Conservation (phyloP, 73 alveolate genomes). For the Durusdinium trenchii region DNA sequence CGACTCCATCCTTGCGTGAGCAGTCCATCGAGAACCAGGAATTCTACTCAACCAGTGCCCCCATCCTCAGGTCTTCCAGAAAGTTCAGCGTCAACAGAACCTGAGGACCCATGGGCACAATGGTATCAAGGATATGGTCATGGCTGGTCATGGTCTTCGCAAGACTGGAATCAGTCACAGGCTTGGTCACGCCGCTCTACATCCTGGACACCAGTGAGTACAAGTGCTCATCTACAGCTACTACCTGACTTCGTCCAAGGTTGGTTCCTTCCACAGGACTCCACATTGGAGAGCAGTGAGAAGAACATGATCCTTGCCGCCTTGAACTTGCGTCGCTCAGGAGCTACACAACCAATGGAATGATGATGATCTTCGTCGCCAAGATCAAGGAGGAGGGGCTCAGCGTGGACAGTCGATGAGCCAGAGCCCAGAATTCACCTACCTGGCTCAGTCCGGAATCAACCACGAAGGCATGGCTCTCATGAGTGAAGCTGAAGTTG, state of each 20-base stretch:
- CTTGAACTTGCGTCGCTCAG: background rate
- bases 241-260: slow-evolving; percentile 7
- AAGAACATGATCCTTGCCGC: background rate
- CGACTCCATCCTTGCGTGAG: background rate
- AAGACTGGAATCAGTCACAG: background rate
- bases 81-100: no score
- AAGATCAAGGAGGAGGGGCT: slow-evolving; percentile 5
- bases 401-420: background rate
- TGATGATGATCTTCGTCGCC: background rate
- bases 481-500: slow-evolving; percentile 12
- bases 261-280: background rate
- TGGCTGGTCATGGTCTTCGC: background rate
- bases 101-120: background rate
- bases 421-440: background rate
- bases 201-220: background rate
- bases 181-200: background rate
- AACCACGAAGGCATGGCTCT: background rate
- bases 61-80: background rate
- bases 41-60: background rate
- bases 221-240: background rate
- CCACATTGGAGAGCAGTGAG: background rate
- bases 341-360: background rate
- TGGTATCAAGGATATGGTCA: background rate
- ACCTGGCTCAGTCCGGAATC: background rate
- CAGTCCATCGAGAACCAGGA: background rate